These are phyloP conservation scores for Kodamaea nitidulidarum DNA, from an alignment of 805 yeast species.

Conservation along the genomic window DNA sequence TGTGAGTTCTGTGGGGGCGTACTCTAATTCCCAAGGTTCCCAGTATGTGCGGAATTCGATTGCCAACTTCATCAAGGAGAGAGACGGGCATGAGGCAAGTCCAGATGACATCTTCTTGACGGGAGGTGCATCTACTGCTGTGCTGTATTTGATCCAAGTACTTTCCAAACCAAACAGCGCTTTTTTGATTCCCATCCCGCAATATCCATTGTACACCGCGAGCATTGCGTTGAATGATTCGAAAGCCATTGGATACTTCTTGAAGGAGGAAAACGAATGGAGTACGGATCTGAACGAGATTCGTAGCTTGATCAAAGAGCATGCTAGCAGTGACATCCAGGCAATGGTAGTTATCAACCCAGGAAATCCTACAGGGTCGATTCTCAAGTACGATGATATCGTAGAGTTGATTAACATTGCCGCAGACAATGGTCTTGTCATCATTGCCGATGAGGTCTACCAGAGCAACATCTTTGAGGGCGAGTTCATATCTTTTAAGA, in stretches of 20 bases:
- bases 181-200: conserved; percentile 92
- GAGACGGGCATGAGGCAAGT: conserved; percentile 76
- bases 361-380: conserved; percentile 96
- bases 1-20: conserved; percentile 89
- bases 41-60: conserved; percentile 66
- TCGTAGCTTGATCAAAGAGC: conserved; percentile 47
- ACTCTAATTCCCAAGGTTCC: conserved; percentile 91
- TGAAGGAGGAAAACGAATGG: conserved; percentile 83
- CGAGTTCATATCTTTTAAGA: conserved; percentile 79
- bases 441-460: conserved; percentile 97
- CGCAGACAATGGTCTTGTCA: conserved; percentile 76
- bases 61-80: conserved; percentile 69
- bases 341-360: conserved; percentile 94
- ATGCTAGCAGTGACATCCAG: conserved; percentile 51
- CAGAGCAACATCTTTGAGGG: conserved; percentile 88
- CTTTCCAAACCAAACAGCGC: conserved; percentile 66
- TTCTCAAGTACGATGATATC: conserved; percentile 62
- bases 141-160: conserved; percentile 69
- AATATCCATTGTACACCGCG: conserved; percentile 97
- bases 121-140: conserved; percentile 94
- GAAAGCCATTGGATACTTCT: conserved; percentile 78
- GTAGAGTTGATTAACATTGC: conserved; percentile 72
- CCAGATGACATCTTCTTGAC: conserved; percentile 80
- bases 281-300: conserved; percentile 69
- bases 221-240: conserved; percentile 80